Evolutionary conservation across 306 rosid species (phyloP).

Genomic region (Acacia crassicarpa): DNA sequence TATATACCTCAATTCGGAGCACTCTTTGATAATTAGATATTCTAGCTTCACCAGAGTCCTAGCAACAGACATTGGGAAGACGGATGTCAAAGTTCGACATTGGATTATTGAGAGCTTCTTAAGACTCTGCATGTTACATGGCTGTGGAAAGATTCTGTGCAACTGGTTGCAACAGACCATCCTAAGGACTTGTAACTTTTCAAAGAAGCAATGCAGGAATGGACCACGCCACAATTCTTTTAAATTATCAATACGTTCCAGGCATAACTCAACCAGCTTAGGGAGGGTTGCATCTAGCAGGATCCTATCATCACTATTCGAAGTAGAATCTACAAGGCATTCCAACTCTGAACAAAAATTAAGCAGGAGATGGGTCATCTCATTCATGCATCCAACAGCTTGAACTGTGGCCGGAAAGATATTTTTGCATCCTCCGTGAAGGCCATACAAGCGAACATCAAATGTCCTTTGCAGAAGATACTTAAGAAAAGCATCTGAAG

Average conservation of each 20-base stretch:
- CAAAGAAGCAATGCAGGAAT: conserved; percentile 5
- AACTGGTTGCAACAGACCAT: not conserved
- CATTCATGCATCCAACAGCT: not conserved
- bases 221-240: not conserved
- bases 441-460: not conserved
- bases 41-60: conserved; percentile 4
- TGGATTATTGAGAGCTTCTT: not conserved
- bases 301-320: not conserved
- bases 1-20: conserved; percentile 4
- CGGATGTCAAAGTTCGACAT: not conserved
- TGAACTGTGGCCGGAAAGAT: conserved; percentile 9
- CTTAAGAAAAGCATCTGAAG: not conserved
- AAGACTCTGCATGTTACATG: not conserved
- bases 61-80: not conserved
- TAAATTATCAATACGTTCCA: not conserved
- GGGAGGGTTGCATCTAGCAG: not conserved
- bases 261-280: not conserved
- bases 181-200: not conserved
- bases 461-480: conserved; percentile 3
- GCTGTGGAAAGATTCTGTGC: not conserved
- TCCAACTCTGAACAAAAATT: not conserved
- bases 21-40: not conserved
- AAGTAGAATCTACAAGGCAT: conserved; percentile 9
- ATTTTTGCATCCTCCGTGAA: conserved; percentile 9
- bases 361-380: not conserved